phyloP scores from a whole-genome alignment of 345 rosid species.

The Zanthoxylum bungeanum region DNA sequence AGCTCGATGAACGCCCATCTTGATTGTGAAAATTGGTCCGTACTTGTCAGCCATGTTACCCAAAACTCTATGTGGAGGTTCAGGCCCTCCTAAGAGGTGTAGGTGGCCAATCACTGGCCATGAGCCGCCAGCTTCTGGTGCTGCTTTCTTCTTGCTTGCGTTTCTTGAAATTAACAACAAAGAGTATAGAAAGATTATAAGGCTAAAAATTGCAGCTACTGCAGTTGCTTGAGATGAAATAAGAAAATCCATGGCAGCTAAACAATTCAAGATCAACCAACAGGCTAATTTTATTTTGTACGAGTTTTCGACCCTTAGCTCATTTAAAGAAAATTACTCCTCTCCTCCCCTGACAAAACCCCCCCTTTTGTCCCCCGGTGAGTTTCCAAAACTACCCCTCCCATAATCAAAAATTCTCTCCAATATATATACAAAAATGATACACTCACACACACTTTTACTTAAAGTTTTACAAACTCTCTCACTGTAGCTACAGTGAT shows the following conservation, averaged over 20 bases:
- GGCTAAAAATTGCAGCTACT: background rate
- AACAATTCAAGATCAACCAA: too few species aligned
- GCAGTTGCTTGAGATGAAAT: background rate
- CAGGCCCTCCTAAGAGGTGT: constrained; percentile 25
- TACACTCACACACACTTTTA: too few species aligned
- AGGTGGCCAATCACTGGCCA: constrained; percentile 50
- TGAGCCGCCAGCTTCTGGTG: constrained; percentile 26
- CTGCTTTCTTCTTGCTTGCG: background rate
- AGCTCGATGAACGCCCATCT: constrained; percentile 22
- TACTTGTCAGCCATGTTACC: constrained; percentile 31
- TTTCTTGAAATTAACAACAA: background rate
- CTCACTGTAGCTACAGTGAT: too few species aligned
- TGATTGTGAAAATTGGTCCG: constrained; percentile 35
- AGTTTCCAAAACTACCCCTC: too few species aligned
- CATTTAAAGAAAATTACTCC: too few species aligned
- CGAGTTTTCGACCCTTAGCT: too few species aligned
- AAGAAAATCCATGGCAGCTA: background rate
- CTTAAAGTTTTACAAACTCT: too few species aligned
- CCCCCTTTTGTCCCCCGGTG: too few species aligned
- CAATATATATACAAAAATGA: too few species aligned
- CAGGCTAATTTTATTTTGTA: too few species aligned
- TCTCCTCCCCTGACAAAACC: too few species aligned
- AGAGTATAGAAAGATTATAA: background rate
- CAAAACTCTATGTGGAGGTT: constrained; percentile 24
- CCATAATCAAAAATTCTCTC: too few species aligned